Evolutionary conservation across 2,329 filamentous ascomycete species (phyloP), one percentile per base, ranked within the genome.

Genomic region (Aspergillus sp.): DNA sequence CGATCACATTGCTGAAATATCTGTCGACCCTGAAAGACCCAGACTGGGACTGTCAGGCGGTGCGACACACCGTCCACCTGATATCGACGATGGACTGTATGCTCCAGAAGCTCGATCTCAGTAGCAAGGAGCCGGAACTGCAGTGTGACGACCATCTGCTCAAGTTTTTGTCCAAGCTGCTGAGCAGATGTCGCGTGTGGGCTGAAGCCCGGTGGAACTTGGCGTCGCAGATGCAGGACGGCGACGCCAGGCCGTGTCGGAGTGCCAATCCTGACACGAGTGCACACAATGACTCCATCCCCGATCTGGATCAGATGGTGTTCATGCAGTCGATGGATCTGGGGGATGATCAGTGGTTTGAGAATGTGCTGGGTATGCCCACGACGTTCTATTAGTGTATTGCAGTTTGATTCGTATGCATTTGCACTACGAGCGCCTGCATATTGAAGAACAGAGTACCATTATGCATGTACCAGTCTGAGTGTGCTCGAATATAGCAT

Each of bases 1-100:
- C 58, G 31, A 45, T 72, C n/a, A 68, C 65, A 2, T 56, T 72
- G 1, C 58, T 76, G 40, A 70, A 73, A 45, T 62, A 71, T 19
- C 61, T 76, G 6, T 68, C 68, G 0, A 70, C 64, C 4, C 65
- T 75, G 5, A 54, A 64, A 14, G 69, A 76, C 50, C 71, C 69
- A 14, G 67, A 64, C 3, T 76, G 72, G 72, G 68, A 76, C 54
- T 60, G 61, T 16, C 58, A 66, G n/a, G 66, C 65, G 17, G 69
- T 71, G 40, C 66, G 64, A 14, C 62, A 67, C 25, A 64, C 55
- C 3, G 60, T 74, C 1, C 53, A 68, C 48, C 54, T 76, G 2
- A 48, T 64, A 13, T 57, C 58, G 5, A 58, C 65, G 5, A 56
- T 76, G 14, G 70, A 70, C 19, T 56, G 52, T 32, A 64, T 74